Evolutionary conservation across 306 rosid species (phyloP).

Genomic region (apple (Malus domestica)): DNA sequence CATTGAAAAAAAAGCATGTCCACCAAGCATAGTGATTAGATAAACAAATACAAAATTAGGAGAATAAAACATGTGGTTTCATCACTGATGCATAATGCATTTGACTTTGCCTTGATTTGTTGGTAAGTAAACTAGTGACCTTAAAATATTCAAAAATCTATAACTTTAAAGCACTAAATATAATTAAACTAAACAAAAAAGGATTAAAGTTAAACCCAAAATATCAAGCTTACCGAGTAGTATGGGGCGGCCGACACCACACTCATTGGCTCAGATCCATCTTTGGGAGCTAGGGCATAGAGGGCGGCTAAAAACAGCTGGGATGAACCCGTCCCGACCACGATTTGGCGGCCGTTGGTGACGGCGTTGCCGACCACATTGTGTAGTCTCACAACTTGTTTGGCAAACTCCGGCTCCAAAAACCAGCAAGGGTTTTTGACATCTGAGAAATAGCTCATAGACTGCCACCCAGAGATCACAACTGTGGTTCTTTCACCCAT

Average conservation of each 20-base stretch:
- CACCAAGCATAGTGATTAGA: slow-evolving; percentile 13
- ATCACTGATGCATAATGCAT: slow-evolving; percentile 5
- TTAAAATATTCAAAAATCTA: not conserved
- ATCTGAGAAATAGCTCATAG: slow-evolving; percentile 73
- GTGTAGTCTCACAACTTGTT: slow-evolving; percentile 63
- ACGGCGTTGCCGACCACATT: slow-evolving; percentile 69
- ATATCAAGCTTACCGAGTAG: slow-evolving; percentile 56
- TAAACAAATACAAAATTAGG: not conserved
- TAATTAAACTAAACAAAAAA: slow-evolving; percentile 3
- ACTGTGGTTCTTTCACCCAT: slow-evolving; percentile 57
- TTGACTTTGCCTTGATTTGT: slow-evolving; percentile 22
- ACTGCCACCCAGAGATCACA: slow-evolving; percentile 71
- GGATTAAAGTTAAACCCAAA: slow-evolving; percentile 9
- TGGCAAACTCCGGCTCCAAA: slow-evolving; percentile 58
- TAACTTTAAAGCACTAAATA: not conserved
- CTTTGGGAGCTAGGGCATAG: slow-evolving; percentile 57
- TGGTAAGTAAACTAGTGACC: not conserved
- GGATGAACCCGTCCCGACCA: slow-evolving; percentile 94
- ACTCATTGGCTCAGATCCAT: slow-evolving; percentile 43
- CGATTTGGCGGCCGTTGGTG: slow-evolving; percentile 59
- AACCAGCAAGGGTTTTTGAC: slow-evolving; percentile 64
- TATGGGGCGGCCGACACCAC: slow-evolving; percentile 72
- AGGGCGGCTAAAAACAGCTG: slow-evolving; percentile 81
- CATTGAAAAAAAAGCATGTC: slow-evolving; percentile 16
- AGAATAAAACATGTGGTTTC: slow-evolving; percentile 8